Conservation (phyloP, 768 basidiomycete genomes). For the Aureoboletus auriporus region DNA sequence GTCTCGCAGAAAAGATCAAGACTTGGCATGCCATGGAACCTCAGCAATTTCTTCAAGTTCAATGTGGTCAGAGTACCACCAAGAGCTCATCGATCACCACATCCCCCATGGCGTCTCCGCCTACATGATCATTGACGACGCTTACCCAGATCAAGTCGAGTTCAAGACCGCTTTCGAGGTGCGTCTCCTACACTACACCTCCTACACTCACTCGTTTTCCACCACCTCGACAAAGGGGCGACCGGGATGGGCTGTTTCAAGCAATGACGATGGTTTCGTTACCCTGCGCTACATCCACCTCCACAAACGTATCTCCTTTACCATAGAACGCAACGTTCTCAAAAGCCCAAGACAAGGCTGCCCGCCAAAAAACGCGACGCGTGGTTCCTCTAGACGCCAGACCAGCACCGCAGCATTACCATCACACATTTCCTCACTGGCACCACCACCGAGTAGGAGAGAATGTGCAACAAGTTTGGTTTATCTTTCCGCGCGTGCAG, state of each 20-base stretch:
- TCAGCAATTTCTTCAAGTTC: constrained; percentile 28
- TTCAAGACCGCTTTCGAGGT: constrained; percentile 9
- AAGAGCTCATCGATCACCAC: constrained; percentile 33
- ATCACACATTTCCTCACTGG: too few species aligned
- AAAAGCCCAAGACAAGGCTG: constrained; percentile 16
- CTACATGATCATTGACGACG: neutral
- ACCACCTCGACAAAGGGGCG: constrained; percentile 13
- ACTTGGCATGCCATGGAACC: constrained; percentile 26
- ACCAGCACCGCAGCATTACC: constrained; percentile 28
- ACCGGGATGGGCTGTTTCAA: constrained; percentile 20
- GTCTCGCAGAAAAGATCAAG: constrained; percentile 28
- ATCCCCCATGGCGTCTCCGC: too few species aligned
- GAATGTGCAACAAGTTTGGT: too few species aligned
- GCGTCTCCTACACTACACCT: too few species aligned
- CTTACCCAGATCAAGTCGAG: constrained; percentile 20
- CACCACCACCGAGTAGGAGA: constrained; percentile 37
- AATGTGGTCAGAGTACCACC: constrained; percentile 29
- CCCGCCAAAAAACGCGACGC: constrained; percentile 19
- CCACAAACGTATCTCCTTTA: constrained; percentile 18
- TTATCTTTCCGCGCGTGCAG: too few species aligned
- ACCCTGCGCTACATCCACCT: constrained; percentile 26
- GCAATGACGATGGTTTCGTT: constrained; percentile 16
- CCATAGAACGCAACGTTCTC: too few species aligned
- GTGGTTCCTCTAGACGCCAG: constrained; percentile 27
- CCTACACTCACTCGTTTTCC: too few species aligned